phyloP scores from a whole-genome alignment of 164 flowering plant genomes.

The Liriodendron chinense region DNA sequence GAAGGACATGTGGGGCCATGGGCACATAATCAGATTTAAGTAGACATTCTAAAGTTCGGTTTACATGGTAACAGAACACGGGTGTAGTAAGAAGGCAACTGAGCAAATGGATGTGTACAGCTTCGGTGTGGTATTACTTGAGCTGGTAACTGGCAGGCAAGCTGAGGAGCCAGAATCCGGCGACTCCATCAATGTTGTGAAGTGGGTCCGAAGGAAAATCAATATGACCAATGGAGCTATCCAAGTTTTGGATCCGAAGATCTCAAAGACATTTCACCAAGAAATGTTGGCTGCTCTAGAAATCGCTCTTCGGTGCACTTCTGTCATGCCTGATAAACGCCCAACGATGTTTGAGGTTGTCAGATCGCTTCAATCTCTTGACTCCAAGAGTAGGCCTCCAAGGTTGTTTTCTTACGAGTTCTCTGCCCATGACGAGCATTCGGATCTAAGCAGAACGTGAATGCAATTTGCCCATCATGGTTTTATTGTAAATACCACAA shows the following conservation, averaged over 20 bases:
- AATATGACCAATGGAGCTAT: slow-evolving; percentile 57
- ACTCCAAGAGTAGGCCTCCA: slow-evolving; percentile 12
- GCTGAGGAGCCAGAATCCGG: slow-evolving; percentile 41
- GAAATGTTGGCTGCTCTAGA: slow-evolving; percentile 65
- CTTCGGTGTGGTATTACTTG: slow-evolving; percentile 76
- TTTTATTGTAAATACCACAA: slow-evolving; percentile 6
- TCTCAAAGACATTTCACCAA: slow-evolving; percentile 33
- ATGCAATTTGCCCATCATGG: background rate
- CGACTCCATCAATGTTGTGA: slow-evolving; percentile 57
- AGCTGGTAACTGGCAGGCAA: slow-evolving; percentile 70
- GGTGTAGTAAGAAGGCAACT: slow-evolving; percentile 56
- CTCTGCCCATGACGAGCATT: slow-evolving; percentile 17
- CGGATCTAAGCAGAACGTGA: slow-evolving; percentile 15
- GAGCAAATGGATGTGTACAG: slow-evolving; percentile 76
- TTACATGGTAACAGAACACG: slow-evolving; percentile 44
- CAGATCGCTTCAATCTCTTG: slow-evolving; percentile 52
- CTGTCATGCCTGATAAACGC: slow-evolving; percentile 67
- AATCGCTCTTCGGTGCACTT: slow-evolving; percentile 71
- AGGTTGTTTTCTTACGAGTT: slow-evolving; percentile 4
- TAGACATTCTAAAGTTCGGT: background rate
- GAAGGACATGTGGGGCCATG: too few species aligned
- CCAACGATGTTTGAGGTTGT: slow-evolving; percentile 68
- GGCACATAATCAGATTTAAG: background rate
- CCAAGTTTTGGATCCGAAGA: slow-evolving; percentile 61
- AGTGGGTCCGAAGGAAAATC: slow-evolving; percentile 78